phyloP scores from a whole-genome alignment of 139 green algal species.

The Picochlorum sp. region DNA sequence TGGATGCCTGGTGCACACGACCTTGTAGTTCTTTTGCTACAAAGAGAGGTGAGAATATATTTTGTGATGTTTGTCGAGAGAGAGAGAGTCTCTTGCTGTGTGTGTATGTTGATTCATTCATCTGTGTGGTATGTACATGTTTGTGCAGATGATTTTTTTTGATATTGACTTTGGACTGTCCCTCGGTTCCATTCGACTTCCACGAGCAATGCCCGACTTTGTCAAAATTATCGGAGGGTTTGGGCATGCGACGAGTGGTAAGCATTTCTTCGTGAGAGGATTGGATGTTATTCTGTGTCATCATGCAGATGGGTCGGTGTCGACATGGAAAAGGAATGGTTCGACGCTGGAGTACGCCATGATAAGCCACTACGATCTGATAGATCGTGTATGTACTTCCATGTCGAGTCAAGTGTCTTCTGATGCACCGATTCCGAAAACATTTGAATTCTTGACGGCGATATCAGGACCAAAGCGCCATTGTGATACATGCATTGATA shows the following conservation, averaged over 20 bases:
- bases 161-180: conserved; percentile 67
- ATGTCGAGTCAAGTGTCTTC: not conserved
- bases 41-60: conserved; percentile 31
- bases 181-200: conserved; percentile 36
- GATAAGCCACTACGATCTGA: conserved; percentile 6
- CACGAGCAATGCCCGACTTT: conserved; percentile 35
- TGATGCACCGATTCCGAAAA: not conserved
- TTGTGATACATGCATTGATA: not conserved
- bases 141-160: conserved; percentile 63
- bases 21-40: conserved; percentile 64
- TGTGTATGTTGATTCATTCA: too few species aligned
- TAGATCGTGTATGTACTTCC: not conserved
- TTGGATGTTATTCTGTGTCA: conserved; percentile 41
- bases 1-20: conserved; percentile 42
- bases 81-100: too few species aligned
- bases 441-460: not conserved
- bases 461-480: not conserved
- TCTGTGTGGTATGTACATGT: conserved; percentile 26
- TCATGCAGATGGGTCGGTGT: conserved; percentile 37
- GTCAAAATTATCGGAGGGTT: conserved; percentile 49
- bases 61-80: conserved; percentile 51
- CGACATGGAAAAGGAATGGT: conserved; percentile 24
- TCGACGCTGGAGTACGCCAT: conserved; percentile 27
- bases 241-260: conserved; percentile 26
- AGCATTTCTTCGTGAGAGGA: conserved; percentile 16